These are phyloP conservation scores for Jimgerdemannia lactiflua DNA, from an alignment of 192 early-diverging fungal species.

Conservation along the genomic window DNA sequence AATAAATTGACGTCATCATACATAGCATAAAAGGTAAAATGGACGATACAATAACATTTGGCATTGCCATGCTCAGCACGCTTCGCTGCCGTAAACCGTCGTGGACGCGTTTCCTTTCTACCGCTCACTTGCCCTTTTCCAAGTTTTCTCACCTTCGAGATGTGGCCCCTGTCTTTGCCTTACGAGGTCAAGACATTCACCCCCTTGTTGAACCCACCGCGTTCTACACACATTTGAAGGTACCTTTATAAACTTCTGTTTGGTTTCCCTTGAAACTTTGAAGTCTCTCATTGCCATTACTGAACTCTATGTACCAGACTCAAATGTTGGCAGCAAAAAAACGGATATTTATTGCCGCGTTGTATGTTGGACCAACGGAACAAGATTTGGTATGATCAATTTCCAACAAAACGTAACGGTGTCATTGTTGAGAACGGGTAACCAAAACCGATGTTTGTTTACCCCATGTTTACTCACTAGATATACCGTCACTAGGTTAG, in stretches of 20 bases:
- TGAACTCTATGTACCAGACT: constrained; percentile 27
- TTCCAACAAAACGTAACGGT: not conserved
- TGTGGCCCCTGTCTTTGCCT: not conserved
- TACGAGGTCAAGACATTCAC: constrained; percentile 13
- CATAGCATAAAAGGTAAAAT: too few relatives aligned
- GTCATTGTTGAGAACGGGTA: not conserved
- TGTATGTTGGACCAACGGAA: constrained; percentile 88
- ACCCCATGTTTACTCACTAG: not conserved
- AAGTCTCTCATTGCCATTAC: not conserved
- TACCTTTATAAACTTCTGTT: not conserved
- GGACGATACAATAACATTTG: too few relatives aligned
- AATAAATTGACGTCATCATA: too few relatives aligned
- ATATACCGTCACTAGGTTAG: constrained; percentile 39
- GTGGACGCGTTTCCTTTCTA: not conserved
- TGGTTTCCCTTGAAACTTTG: not conserved
- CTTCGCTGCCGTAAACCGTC: not conserved
- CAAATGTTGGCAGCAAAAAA: constrained; percentile 68
- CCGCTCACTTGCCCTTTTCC: not conserved
- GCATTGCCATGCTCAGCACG: not conserved
- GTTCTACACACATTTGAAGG: constrained; percentile 48
- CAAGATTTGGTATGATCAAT: constrained; percentile 60
- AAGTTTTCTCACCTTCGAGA: not conserved
- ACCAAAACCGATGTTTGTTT: not conserved
- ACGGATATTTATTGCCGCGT: constrained; percentile 79
- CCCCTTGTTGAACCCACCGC: constrained; percentile 49